Conservation (phyloP, 129 eudicot species). For the Pittosporum tobira region DNA sequence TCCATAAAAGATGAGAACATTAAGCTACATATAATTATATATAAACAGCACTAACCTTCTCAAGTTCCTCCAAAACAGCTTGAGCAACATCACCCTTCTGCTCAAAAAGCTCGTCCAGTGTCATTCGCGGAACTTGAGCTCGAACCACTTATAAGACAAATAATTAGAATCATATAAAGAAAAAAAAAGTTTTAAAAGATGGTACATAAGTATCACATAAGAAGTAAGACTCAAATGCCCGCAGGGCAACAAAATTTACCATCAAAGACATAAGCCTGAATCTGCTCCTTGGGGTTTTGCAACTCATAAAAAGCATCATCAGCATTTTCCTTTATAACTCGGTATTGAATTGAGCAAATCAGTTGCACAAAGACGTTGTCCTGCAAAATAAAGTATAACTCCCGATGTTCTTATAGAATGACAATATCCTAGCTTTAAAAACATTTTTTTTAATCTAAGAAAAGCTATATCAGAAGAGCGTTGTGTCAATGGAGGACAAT, state of each 20-base stretch:
- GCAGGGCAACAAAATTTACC: slow-evolving; percentile 33
- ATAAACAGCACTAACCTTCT: slow-evolving; percentile 38
- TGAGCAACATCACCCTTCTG: slow-evolving; percentile 75
- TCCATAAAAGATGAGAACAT: neutral
- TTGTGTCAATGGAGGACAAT: neutral
- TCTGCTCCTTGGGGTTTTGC: slow-evolving; percentile 88
- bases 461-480: neutral
- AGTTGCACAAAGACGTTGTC: slow-evolving; percentile 90
- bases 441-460: neutral
- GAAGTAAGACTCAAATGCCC: neutral
- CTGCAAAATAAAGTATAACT: slow-evolving; percentile 33
- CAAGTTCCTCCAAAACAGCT: slow-evolving; percentile 67
- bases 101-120: slow-evolving; percentile 61
- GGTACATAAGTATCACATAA: neutral
- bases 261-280: slow-evolving; percentile 91
- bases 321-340: slow-evolving; percentile 71
- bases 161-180: neutral
- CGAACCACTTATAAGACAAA: slow-evolving; percentile 34
- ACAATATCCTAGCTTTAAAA: neutral
- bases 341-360: slow-evolving; percentile 85
- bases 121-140: slow-evolving; percentile 74
- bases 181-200: neutral
- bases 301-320: slow-evolving; percentile 95
- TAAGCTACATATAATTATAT: neutral
- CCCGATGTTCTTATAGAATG: neutral